Percentiles rank a stretch among this genome's conserved stretches.
Evolutionary conservation across 176 grass and related monocot genomes (phyloP).

Genomic region (Hsuehochloa calcarea): DNA sequence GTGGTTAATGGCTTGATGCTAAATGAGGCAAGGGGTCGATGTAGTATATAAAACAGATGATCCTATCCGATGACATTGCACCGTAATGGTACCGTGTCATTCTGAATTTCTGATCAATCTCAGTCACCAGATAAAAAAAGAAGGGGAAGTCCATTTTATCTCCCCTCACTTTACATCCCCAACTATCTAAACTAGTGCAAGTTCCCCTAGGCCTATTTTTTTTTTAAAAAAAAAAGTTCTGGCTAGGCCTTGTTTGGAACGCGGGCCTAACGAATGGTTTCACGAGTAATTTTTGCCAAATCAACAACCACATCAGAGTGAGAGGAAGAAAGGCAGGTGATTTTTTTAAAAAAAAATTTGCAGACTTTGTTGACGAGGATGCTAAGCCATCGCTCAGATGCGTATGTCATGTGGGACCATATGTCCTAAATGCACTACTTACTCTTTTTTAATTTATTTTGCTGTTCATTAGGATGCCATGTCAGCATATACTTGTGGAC

Average conservation of each 20-base stretch:
- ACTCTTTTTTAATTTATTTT: background rate
- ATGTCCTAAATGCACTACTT: background rate
- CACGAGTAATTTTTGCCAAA: too few species aligned
- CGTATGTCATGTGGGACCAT: background rate
- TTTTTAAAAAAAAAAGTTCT: too few species aligned
- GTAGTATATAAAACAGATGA: background rate
- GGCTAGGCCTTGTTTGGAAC: background rate
- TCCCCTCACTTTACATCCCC: too few species aligned
- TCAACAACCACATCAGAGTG: background rate
- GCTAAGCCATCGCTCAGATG: background rate
- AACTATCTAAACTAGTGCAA: too few species aligned
- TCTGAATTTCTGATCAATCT: too few species aligned
- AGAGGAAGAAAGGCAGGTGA: background rate
- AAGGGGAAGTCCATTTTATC: background rate
- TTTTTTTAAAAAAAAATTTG: too few species aligned
- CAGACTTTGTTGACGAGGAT: background rate
- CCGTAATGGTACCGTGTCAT: background rate
- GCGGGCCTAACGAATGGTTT: too few species aligned
- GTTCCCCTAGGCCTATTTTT: too few species aligned
- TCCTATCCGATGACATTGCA: background rate
- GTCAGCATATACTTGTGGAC: background rate
- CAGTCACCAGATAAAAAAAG: background rate
- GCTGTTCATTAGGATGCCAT: background rate
- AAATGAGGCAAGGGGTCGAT: background rate
- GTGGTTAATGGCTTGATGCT: background rate